phyloP scores from a whole-genome alignment of 257 asterid species.

The Ehretia macrophylla region DNA sequence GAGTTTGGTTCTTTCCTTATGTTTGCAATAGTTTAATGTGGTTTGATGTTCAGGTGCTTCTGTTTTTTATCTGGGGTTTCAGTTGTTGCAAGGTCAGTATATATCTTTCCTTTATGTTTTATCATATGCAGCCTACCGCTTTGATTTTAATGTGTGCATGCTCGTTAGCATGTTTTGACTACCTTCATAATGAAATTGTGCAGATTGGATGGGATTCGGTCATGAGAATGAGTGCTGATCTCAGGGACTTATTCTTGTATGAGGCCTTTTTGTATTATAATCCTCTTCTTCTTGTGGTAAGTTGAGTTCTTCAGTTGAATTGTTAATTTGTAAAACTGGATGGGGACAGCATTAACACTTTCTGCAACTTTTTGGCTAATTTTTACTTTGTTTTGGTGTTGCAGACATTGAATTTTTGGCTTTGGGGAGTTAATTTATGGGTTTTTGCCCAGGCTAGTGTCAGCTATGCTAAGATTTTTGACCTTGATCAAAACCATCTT shows the following conservation, averaged over 20 bases:
- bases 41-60: constrained; percentile 57
- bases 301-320: constrained; percentile 30
- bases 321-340: constrained; percentile 7
- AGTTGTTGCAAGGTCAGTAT: constrained; percentile 85
- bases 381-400: constrained; percentile 19
- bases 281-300: constrained; percentile 95
- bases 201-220: constrained; percentile 99
- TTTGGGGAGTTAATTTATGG: constrained; percentile 96
- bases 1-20: constrained; percentile 5
- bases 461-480: constrained; percentile 81
- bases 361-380: constrained; percentile 4
- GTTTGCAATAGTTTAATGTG: constrained; percentile 16
- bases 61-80: constrained; percentile 82
- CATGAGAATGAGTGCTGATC: constrained; percentile 95
- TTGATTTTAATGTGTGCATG: constrained; percentile 3
- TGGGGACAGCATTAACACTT: background rate
- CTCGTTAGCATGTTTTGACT: constrained; percentile 20
- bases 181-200: constrained; percentile 16
- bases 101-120: constrained; percentile 5
- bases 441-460: constrained; percentile 72
- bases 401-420: constrained; percentile 97
- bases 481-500: constrained; percentile 90
- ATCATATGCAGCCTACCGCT: background rate
- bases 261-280: constrained; percentile 98
- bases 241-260: constrained; percentile 81